Conservation (phyloP, 2,329 filamentous ascomycete genomes). For the Cytospora mali region DNA sequence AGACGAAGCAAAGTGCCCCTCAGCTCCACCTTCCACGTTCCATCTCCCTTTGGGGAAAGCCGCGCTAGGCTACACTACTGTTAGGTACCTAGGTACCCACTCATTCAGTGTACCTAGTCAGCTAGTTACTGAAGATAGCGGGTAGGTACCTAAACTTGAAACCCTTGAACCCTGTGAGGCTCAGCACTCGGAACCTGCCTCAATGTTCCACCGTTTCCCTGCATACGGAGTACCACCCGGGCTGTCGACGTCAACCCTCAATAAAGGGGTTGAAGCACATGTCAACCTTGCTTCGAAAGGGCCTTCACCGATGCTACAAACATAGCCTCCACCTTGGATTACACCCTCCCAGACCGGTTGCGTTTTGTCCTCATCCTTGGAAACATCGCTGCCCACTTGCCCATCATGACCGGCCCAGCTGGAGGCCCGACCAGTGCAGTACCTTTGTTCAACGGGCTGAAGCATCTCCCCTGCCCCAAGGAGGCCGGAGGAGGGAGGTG, state of each 20-base stretch:
- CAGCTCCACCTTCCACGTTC: not conserved
- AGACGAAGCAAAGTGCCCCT: not conserved
- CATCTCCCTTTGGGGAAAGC: not conserved
- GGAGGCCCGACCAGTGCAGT: conserved; percentile 15
- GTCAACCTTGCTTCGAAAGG: not conserved
- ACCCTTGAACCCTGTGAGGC: no score
- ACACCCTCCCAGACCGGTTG: not conserved
- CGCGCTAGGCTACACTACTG: no score
- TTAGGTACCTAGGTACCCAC: not conserved
- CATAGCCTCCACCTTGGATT: not conserved
- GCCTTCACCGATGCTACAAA: not conserved
- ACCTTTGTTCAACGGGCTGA: conserved; percentile 28
- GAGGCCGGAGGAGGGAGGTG: conserved; percentile 25
- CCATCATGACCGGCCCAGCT: not conserved
- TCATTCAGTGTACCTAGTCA: no score
- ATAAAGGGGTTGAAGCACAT: not conserved
- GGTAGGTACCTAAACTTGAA: no score
- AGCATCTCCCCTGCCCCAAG: conserved; percentile 27
- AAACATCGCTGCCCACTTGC: not conserved
- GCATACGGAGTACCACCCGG: not conserved
- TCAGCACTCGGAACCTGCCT: no score
- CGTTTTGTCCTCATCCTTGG: not conserved
- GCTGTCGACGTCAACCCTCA: not conserved
- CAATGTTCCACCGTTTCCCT: not conserved
- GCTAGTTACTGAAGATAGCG: no score